Evolutionary conservation across 2,329 filamentous ascomycete genomes (phyloP), one percentile per base, ranked within the genome.

Genomic region (Epichloe amarillans): DNA sequence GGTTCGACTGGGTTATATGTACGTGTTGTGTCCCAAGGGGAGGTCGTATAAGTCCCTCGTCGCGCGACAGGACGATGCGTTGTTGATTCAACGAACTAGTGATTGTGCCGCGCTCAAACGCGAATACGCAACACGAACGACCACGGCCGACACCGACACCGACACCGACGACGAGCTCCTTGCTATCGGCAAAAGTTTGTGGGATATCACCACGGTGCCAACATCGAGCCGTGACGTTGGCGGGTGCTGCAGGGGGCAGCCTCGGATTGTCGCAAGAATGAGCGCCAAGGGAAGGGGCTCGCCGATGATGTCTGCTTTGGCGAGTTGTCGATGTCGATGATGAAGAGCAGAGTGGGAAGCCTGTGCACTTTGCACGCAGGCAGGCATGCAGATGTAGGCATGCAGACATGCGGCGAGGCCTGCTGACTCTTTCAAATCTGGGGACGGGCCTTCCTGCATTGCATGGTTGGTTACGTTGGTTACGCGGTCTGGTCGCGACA

Each of bases 391-490:
- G 47, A 23, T 10, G 23, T 26, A 1, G 23, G 5, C 23, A 41
- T 23, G 39, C 39, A 41, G 40, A 42, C 17, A 26, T 7, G 23
- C 26, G 4, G 26, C 26, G 7, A 26, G 26, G 26, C 26, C 26
- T 26, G 26, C 26, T 26, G 26, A 26, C 26, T 26, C 26, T 26
- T 8, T 26, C 26, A 10, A 10, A 30, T 49, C 55, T 49, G 40
- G 46, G 52, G 56, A n/a, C 26, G 26, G 47, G 47, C 36, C n/a
- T 36, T 39, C 12, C 47, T 49, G 36, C 37, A 21, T 40, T 57
- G n/a, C n/a, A n/a, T n/a, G n/a, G 58, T 44, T 33, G 57, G 58
- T 44, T 44, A 62, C 61, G 58, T 44, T 33, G 57, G 58, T 44
- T 44, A 62, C 61, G 61, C 60, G 62, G 61, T 62, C 57, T 30